Percentiles rank a stretch among this genome's conserved stretches.
These are phyloP conservation scores for Tephrocybe sp. DNA, from an alignment of 768 basidiomycete genomes.

Conservation along the genomic window DNA sequence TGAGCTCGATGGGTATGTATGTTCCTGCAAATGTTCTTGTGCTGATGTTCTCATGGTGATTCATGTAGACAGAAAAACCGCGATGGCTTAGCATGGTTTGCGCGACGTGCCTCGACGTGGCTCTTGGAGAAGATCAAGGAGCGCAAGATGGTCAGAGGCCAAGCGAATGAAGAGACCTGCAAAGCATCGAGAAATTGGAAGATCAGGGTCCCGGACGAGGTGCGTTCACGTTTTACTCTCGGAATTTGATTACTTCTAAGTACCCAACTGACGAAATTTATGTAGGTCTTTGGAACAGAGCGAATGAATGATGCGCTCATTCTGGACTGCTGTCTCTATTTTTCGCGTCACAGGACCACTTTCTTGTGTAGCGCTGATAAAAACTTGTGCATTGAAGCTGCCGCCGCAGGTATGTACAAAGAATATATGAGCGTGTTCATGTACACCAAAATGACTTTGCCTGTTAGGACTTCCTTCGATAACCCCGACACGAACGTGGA, in stretches of 20 bases:
- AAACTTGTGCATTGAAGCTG: slow-evolving; percentile 53
- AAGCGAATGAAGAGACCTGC: slow-evolving; percentile 62
- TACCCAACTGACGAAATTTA: background rate
- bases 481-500: slow-evolving; percentile 36
- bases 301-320: slow-evolving; percentile 65
- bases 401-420: slow-evolving; percentile 19
- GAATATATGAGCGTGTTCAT: slow-evolving; percentile 16
- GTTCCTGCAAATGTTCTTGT: background rate
- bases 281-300: slow-evolving; percentile 23
- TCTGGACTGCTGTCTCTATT: slow-evolving; percentile 73
- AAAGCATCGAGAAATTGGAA: slow-evolving; percentile 63
- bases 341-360: slow-evolving; percentile 47
- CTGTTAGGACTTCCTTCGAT: slow-evolving; percentile 36
- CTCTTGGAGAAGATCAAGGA: slow-evolving; percentile 59
- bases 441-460: background rate
- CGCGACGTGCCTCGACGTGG: slow-evolving; percentile 70
- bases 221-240: slow-evolving; percentile 26
- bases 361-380: slow-evolving; percentile 67
- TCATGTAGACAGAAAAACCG: slow-evolving; percentile 45
- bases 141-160: slow-evolving; percentile 53
- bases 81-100: slow-evolving; percentile 53
- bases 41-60: too few species aligned
- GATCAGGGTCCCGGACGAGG: slow-evolving; percentile 42
- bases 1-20: slow-evolving; percentile 68
- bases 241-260: background rate